Base-by-base conservation (phyloP, 257 asterid species). In the Cruciata laevipes region DNA sequence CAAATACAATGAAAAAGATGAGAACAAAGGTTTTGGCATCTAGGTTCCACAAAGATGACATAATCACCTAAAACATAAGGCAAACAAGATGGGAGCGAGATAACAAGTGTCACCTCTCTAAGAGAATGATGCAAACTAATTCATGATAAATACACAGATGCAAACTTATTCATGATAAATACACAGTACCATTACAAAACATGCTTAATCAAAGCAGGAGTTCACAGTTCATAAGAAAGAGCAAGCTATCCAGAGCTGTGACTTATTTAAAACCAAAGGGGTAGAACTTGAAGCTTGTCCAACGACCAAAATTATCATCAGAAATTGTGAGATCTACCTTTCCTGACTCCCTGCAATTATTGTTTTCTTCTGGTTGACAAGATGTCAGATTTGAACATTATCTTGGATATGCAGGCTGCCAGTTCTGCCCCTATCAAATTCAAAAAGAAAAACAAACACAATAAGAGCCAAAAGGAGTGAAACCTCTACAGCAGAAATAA, bases 21-120 rank as follows among this genome's bases (percentile, higher is more conserved):
- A 86, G 82, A 82, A 61, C 23, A 21, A 57, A 74, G 83, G 86
- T 72, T 63, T 71, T 78, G 72, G 75, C 83, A 79, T 77, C 93
- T 81, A 66, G 81, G 76, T 81, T 87, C 85, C 78, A 76, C 85
- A 74, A 68, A 37, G 27, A 32, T 32, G 37, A 70, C 56, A 76
- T 62, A 58, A 63, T 73, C 75, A 76, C 69, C 75, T 65, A 67
- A 68, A 56, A 40, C 25, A 37, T 24, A 59, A 40, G 58, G 57
- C n/a, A 33, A 68, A 57, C 31, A 32, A 70, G 35, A 63, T 51
- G 44, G 49, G 20, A 35, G 55, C 53, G 52, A 65, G 31, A 62
- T 16, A 73, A 68, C 0, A 61, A 23, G 32, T 37, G 55, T 71
- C 38, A 68, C 63, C 66, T 44, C 35, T 61, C 69, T 65, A 44